phyloP scores from a whole-genome alignment of 2,329 filamentous ascomycete genomes.

The Teratosphaeria nubilosa region DNA sequence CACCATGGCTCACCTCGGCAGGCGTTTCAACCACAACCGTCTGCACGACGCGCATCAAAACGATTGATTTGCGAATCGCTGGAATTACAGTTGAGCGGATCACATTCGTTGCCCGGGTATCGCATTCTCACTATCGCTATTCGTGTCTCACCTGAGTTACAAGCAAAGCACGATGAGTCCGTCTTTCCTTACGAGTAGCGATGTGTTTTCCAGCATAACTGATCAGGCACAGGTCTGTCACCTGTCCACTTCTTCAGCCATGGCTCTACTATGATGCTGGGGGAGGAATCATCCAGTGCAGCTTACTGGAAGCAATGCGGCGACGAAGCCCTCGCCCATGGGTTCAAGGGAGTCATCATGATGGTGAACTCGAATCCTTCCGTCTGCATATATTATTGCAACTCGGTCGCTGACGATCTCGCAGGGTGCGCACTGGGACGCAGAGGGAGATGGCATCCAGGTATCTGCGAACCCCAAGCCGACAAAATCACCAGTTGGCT shows the following conservation, averaged over 20 bases:
- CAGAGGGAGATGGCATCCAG: conserved; percentile 45
- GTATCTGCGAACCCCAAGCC: conserved; percentile 52
- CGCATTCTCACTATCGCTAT: no score
- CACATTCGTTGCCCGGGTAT: background rate
- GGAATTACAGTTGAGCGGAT: background rate
- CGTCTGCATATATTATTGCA: background rate
- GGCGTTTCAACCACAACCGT: background rate
- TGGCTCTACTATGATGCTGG: conserved; percentile 63
- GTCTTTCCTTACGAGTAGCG: background rate
- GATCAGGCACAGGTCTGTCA: conserved; percentile 22
- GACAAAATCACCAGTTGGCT: conserved; percentile 53
- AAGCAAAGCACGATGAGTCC: background rate
- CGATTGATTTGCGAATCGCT: background rate
- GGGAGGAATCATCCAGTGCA: conserved; percentile 51
- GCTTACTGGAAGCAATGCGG: conserved; percentile 57
- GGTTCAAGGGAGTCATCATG: conserved; percentile 54
- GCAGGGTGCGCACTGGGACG: conserved; percentile 55
- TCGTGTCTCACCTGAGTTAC: background rate
- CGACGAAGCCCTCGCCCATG: conserved; percentile 49
- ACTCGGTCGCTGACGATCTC: background rate
- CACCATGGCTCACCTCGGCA: background rate
- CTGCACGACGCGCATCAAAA: background rate
- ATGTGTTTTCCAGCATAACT: background rate
- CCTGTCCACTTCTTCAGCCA: conserved; percentile 60
- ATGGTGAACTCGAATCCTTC: conserved; percentile 33